Evolutionary conservation across 306 rosid species (phyloP), one percentile per base, ranked within the genome.

Genomic region (Lagenaria siceraria): DNA sequence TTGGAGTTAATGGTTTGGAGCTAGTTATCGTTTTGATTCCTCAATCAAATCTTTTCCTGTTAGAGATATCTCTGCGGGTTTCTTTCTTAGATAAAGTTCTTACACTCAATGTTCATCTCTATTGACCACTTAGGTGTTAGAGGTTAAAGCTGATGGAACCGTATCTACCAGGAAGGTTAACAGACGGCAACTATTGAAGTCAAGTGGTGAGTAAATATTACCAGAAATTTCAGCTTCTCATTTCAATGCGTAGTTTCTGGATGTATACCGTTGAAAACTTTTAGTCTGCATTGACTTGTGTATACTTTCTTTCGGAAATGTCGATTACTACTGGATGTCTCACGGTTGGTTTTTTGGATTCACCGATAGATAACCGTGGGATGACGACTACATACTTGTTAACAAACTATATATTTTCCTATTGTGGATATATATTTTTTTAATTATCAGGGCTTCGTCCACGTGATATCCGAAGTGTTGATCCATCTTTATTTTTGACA

Each of bases 401-500:
- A 27, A 24, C 13, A n/a, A 46, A 46, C 18, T 49, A n/a, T 78
- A 24, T 49, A 14, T 63, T 63, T 11, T 65, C 75, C 24, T 64
- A 52, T 48, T 49, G 40, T 38, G 33, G 43, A 55, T 56, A 31
- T 46, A 46, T 13, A 1, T 12, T 17, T 51, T 82, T 36, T 84
- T 80, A 59, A 56, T 56, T 76, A 29, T 77, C 89, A 96, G 99
- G 99, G 68, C 98, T 96, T 80, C 98, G 98, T 78, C 99, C 98
- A 2, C 93, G 99, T 79, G 99, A 96, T 82, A 81, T 96, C 66
- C 88, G 98, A 79, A 96, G 98, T 89, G 93, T 96, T 81, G 99
- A 96, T 80, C 99, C 99, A 12, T 96, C 96, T 19, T 80, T 96
- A 85, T 96, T 92, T 88, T 82, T 96, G 83, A 96, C 99, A 31